Evolutionary conservation across 257 asterid genomes (phyloP).

Genomic region (Solanum bulbocastanum): DNA sequence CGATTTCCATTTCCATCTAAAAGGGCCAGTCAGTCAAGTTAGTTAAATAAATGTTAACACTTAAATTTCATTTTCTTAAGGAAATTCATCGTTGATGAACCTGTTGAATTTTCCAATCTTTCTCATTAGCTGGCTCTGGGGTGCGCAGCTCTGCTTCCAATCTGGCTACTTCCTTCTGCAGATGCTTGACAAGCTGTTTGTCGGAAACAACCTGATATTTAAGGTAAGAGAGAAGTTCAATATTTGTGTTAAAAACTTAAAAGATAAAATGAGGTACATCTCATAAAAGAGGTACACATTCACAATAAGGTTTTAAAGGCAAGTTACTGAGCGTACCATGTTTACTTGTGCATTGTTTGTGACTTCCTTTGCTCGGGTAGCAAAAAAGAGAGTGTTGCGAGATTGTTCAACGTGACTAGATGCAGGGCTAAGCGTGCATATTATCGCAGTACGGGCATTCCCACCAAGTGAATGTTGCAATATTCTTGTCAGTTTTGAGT

Average conservation of each 20-base stretch:
- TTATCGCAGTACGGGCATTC: constrained; percentile 95
- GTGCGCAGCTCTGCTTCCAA: constrained; percentile 82
- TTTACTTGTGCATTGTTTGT: constrained; percentile 89
- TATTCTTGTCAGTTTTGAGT: constrained; percentile 93
- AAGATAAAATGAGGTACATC: not conserved
- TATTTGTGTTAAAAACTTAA: not conserved
- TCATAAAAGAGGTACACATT: not conserved
- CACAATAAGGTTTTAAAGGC: not conserved
- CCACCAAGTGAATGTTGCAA: constrained; percentile 97
- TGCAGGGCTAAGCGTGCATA: constrained; percentile 95
- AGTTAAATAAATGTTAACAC: constrained; percentile 2
- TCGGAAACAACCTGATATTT: constrained; percentile 69
- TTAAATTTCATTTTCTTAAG: not conserved
- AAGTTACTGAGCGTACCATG: constrained; percentile 40
- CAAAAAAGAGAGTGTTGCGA: constrained; percentile 85
- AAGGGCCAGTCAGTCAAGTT: not conserved
- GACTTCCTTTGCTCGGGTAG: constrained; percentile 95
- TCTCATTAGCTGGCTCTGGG: constrained; percentile 70
- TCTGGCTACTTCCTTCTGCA: constrained; percentile 96
- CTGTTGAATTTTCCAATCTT: constrained; percentile 67
- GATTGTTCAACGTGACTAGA: constrained; percentile 87
- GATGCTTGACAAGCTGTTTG: constrained; percentile 86
- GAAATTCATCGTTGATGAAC: constrained; percentile 23
- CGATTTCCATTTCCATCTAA: constrained; percentile 93
- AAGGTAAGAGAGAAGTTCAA: not conserved